Evolutionary conservation across 108 stramenopile species (phyloP), one percentile per base, ranked within the genome.

Genomic region (Skeletonema grethae): DNA sequence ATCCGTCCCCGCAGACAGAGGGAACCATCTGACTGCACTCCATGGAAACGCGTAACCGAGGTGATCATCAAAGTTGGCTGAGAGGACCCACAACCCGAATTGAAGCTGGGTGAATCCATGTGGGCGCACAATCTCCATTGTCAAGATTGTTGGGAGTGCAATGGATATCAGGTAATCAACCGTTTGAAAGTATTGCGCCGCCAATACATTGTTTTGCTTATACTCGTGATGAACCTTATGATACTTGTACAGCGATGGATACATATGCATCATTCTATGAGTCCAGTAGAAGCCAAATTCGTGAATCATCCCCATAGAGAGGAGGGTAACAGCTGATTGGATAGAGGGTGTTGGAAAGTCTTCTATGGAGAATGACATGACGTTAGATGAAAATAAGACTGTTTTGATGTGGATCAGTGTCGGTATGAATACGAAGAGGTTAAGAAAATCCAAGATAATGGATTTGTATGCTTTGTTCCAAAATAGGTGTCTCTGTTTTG

Each of bases 201-300:
- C 15, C 25, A 76, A 35, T 3, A 70, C 65, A 20, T 59, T 67
- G 43, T 82, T 82, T 50, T 66, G 70, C 34, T 82, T 71, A 32
- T 82, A 82, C 62, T 82, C 75, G 41, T 82, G 80, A 72, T 82
- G 80, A 12, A 72, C 45, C 35, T 82, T 82, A 60, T 82, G 80
- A 56, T 61, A 76, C 18, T 72, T 72, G 59, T 82, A 82, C 3
- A 82, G 70, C 18, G 45, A 55, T 8, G 75, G 75, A 29, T 61
- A 76, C 7, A 29, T 20, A 43, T 82, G 80, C 70, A 76, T 67
- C 0, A 77, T 13, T 9, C 76, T 45, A 61, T 77, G 75, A 7
- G 76, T 53, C 70, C 65, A 71, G 62, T 82, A 82, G 58, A 82
- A 82, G 12, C 32, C 30, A 39, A 82, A 82, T 77, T 82, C 80